Percentiles rank a stretch among this genome's conserved stretches.
Evolutionary conservation across 306 rosid species (phyloP).

Genomic region (Acacia melanoxylon): DNA sequence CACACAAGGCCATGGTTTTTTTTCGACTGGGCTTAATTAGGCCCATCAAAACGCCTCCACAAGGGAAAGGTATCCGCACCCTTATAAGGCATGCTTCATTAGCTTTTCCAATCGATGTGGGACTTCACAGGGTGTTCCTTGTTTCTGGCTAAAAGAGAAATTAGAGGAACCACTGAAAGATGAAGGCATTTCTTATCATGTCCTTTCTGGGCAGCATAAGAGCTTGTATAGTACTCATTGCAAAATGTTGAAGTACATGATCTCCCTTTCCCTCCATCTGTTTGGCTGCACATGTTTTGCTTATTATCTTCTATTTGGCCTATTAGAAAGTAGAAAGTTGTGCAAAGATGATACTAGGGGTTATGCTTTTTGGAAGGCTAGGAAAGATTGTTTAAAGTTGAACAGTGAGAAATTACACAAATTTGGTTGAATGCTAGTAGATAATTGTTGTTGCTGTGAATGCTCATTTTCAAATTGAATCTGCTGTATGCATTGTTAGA

Average conservation of each 20-base stretch:
- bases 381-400: background rate
- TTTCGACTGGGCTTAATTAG: too few species aligned
- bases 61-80: too few species aligned
- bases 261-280: conserved; percentile 17
- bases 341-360: background rate
- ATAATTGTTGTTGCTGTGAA: conserved; percentile 6
- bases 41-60: too few species aligned
- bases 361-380: background rate
- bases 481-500: background rate
- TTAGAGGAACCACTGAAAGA: conserved; percentile 69
- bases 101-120: too few species aligned
- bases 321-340: background rate
- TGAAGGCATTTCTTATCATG: conserved; percentile 75
- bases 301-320: conserved; percentile 6
- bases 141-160: too few species aligned
- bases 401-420: background rate
- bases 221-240: conserved; percentile 83
- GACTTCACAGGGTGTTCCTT: too few species aligned
- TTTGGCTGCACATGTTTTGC: background rate
- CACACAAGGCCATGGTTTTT: too few species aligned
- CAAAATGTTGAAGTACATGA: conserved; percentile 85
- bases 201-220: conserved; percentile 83
- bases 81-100: too few species aligned
- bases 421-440: background rate
- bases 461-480: background rate